Evolutionary conservation across 2,329 filamentous ascomycete species (phyloP), one percentile per base, ranked within the genome.

Genomic region (Pestalotiopsis sp.): DNA sequence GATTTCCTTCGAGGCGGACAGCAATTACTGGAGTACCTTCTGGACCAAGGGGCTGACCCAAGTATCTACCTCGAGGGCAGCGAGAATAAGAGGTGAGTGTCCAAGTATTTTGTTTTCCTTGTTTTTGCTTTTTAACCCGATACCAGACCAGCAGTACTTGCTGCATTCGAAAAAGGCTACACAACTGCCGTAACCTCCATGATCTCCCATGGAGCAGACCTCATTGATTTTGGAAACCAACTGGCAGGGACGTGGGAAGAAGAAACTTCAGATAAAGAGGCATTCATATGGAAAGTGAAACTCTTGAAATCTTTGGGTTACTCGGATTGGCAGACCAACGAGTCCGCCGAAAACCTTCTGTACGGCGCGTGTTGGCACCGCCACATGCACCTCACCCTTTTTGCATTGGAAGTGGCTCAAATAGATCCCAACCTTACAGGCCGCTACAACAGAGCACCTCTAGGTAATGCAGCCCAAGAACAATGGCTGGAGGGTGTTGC

Each of bases 371-470:
- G 41, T 13, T 45, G 12, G 2, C 9, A 45, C 41, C 0, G 14
- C 14, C 41, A 45, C 13, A 45, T 45, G 41, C 4, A 45, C 0
- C 14, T 45, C 0, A 5, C 17, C 14, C 7, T 7, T 45, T 45
- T 45, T 45, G 41, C 41, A n/a, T n/a, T 45, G 41, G 41, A 45
- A 6, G 41, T 45, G 14, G 14, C 14, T 1, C 4, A 1, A 5
- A n/a, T 45, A 5, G 14, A 45, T 6, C 41, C 41, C 3, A n/a
- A 45, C 0, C 3, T 4, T 4, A 45, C 14, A 7, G 1, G 14
- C 2, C 1, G 7, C 4, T 7, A 0, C 1, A 11, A n/a, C 2
- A 45, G 41, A 45, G 14, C 14, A 3, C 41, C 41, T 0, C 4
- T 45, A n/a, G 41, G 41, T 7, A 36, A 36, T 9, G 31, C 31